Conservation (phyloP, 108 stramenopile species). For the Stephanodiscus minutulus region DNA sequence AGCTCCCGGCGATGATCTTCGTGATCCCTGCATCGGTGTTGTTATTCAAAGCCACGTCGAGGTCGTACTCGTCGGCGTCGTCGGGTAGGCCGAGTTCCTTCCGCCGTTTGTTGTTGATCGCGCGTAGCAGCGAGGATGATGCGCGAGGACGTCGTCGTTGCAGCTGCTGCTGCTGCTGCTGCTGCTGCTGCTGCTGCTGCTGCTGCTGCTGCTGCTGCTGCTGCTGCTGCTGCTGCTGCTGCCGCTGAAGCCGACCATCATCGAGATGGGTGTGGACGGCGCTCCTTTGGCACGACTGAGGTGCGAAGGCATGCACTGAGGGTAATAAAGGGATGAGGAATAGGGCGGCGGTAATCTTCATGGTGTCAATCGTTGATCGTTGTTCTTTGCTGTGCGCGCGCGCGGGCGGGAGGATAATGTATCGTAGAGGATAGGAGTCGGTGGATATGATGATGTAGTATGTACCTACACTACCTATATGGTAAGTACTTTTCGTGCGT, state of each 20-base stretch:
- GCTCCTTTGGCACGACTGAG: slow-evolving; percentile 5
- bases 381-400: no score
- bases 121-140: background rate
- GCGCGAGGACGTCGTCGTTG: background rate
- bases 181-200: no score
- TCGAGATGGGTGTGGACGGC: background rate
- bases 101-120: slow-evolving; percentile 57
- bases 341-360: slow-evolving; percentile 4
- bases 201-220: no score
- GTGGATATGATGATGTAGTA: no score
- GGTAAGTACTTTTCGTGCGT: no score
- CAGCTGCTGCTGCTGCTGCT: background rate
- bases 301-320: slow-evolving; percentile 14
- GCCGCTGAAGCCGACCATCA: background rate
- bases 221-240: no score
- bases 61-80: slow-evolving; percentile 88
- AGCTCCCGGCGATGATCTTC: slow-evolving; percentile 87
- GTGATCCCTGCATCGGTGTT: slow-evolving; percentile 86
- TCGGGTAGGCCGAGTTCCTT: slow-evolving; percentile 79
- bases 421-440: no score
- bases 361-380: background rate
- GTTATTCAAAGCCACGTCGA: slow-evolving; percentile 64
- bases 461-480: no score
- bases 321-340: slow-evolving; percentile 13
- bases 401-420: no score